Conservation (phyloP, 169 alveolate species). For the Plasmodium billcollinsi region DNA sequence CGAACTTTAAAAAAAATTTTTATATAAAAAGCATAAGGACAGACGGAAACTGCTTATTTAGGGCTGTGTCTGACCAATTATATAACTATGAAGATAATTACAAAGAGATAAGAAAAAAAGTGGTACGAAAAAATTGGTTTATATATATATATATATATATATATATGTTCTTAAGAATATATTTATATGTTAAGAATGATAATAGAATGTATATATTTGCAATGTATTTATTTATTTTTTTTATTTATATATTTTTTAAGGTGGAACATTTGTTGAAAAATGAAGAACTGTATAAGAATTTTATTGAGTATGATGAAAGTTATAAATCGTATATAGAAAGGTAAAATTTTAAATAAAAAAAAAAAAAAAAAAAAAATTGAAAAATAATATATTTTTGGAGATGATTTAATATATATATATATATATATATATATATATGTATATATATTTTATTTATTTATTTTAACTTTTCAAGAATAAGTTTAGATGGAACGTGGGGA, state of each 20-base stretch:
- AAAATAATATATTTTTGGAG: background rate
- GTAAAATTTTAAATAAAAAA: constrained; percentile 4
- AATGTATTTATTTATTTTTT: background rate
- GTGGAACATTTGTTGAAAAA: constrained; percentile 30
- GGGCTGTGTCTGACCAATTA: constrained; percentile 64
- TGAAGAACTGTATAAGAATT: constrained; percentile 44
- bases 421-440: background rate
- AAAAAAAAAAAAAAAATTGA: background rate
- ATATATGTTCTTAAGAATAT: background rate
- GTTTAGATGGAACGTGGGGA: constrained; percentile 67
- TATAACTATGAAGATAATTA: constrained; percentile 60
- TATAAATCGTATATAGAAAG: constrained; percentile 60
- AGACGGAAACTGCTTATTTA: constrained; percentile 61
- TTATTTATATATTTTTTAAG: constrained; percentile 13
- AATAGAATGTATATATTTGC: background rate
- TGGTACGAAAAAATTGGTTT: constrained; percentile 2
- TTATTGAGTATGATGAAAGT: constrained; percentile 61
- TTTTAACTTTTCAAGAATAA: constrained; percentile 30
- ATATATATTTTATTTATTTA: background rate
- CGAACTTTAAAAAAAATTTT: constrained; percentile 53
- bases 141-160: too few species aligned
- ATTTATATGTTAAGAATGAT: background rate
- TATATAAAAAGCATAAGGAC: constrained; percentile 63
- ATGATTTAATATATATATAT: background rate
- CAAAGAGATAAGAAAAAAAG: constrained; percentile 55